Conservation (phyloP, 129 eudicot genomes). For the Ambrosia trifida region DNA sequence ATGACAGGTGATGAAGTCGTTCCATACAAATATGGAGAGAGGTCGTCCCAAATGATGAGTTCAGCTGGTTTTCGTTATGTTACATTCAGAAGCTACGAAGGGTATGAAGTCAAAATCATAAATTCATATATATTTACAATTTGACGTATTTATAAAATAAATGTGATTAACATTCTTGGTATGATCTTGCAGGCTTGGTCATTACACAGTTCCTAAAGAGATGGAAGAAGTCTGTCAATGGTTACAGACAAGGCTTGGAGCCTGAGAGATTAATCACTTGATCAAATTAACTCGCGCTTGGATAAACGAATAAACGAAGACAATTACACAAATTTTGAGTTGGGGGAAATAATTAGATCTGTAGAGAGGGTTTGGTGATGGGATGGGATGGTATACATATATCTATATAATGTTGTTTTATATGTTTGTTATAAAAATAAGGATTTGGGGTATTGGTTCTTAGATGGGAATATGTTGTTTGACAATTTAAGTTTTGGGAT, state of each 20-base stretch:
- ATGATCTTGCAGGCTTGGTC: conserved; percentile 74
- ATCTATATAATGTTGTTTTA: conserved; percentile 35
- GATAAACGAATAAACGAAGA: conserved; percentile 31
- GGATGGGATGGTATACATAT: conserved; percentile 38
- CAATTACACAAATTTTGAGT: conserved; percentile 30
- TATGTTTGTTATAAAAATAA: conserved; percentile 36
- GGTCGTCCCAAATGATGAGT: conserved; percentile 57
- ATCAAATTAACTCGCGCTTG: neutral
- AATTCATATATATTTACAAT: neutral
- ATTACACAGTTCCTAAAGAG: conserved; percentile 85
- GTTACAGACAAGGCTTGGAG: conserved; percentile 64
- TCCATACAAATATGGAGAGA: conserved; percentile 67
- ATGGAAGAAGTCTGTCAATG: conserved; percentile 91
- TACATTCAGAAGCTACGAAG: conserved; percentile 54
- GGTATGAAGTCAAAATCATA: conserved; percentile 17
- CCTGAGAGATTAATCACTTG: conserved; percentile 33
- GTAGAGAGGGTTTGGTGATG: conserved; percentile 34
- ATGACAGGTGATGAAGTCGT: conserved; percentile 87
- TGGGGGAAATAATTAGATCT: conserved; percentile 37
- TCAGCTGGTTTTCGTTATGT: conserved; percentile 78
- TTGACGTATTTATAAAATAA: neutral
- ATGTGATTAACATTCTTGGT: conserved; percentile 2
- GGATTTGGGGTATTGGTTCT: conserved; percentile 39
- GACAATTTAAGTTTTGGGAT: conserved; percentile 33
- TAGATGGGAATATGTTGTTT: conserved; percentile 43